Evolutionary conservation across 192 early-diverging fungal genomes (phyloP).

Genomic region (Entophlyctis luteolus): DNA sequence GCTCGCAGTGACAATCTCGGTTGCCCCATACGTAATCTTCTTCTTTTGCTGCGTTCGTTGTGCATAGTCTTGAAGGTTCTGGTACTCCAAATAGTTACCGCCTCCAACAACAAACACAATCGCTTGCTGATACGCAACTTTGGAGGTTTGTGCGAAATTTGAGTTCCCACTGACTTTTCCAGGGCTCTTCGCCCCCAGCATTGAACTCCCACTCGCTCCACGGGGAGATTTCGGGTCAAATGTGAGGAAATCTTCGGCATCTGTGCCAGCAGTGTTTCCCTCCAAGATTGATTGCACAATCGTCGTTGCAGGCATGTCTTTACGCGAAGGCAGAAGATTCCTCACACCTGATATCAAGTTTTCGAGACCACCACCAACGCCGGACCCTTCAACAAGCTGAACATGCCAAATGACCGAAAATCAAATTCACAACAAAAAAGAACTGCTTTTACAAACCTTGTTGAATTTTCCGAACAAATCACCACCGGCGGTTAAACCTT

Average conservation of each 20-base stretch:
- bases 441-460: too few relatives aligned
- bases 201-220: neutral
- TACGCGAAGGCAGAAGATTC: conserved; percentile 86
- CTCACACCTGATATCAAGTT: conserved; percentile 78
- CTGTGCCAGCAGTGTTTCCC: conserved; percentile 44
- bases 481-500: too few relatives aligned
- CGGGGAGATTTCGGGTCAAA: conserved; percentile 79
- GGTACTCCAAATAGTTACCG: conserved; percentile 97
- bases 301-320: conserved; percentile 82
- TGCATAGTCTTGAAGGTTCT: conserved; percentile 89
- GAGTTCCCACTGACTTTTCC: neutral
- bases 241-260: conserved; percentile 77
- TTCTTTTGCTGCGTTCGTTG: conserved; percentile 50
- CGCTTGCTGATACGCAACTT: conserved; percentile 69
- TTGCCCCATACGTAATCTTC: conserved; percentile 90
- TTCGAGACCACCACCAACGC: conserved; percentile 46
- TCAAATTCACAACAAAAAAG: too few relatives aligned
- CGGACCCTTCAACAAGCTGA: conserved; percentile 42
- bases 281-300: conserved; percentile 85
- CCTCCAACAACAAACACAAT: conserved; percentile 98
- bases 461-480: too few relatives aligned
- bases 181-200: neutral
- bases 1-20: conserved; percentile 78
- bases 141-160: neutral
- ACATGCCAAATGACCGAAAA: conserved; percentile 36